These are phyloP conservation scores for Geranomyces variabilis DNA, from an alignment of 192 early-diverging fungal species.

Conservation along the genomic window DNA sequence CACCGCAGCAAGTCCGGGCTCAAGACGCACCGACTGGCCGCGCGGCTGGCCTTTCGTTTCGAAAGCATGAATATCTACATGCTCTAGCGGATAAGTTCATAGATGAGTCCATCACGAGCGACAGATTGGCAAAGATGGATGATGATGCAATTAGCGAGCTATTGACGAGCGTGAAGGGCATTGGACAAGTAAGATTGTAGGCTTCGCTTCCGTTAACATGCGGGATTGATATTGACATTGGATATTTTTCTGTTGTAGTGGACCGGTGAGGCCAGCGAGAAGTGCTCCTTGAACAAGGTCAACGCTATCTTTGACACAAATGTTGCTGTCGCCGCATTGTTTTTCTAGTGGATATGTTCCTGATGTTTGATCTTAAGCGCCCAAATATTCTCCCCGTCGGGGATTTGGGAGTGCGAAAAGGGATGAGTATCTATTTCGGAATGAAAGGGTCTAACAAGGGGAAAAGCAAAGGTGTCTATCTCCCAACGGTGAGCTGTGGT, in stretches of 20 bases:
- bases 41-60: slow-evolving; percentile 45
- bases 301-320: no score
- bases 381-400: slow-evolving; percentile 71
- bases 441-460: slow-evolving; percentile 50
- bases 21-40: slow-evolving; percentile 34
- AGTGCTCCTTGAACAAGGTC: no score
- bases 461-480: slow-evolving; percentile 34
- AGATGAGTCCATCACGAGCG: slow-evolving; percentile 52
- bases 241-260: no score
- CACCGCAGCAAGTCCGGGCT: slow-evolving; percentile 49
- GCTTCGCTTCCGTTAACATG: neutral
- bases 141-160: slow-evolving; percentile 59
- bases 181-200: slow-evolving; percentile 60
- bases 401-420: slow-evolving; percentile 69
- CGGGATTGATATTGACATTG: no score
- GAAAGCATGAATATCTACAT: slow-evolving; percentile 68
- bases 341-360: slow-evolving; percentile 73
- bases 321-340: no score
- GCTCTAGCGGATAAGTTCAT: slow-evolving; percentile 63
- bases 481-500: slow-evolving; percentile 37
- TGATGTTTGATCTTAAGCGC: slow-evolving; percentile 72
- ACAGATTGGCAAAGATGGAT: slow-evolving; percentile 51
- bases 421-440: slow-evolving; percentile 66
- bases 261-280: no score
- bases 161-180: slow-evolving; percentile 64